Conservation (phyloP, 2,329 filamentous ascomycete genomes). For the Chalara sp. region DNA sequence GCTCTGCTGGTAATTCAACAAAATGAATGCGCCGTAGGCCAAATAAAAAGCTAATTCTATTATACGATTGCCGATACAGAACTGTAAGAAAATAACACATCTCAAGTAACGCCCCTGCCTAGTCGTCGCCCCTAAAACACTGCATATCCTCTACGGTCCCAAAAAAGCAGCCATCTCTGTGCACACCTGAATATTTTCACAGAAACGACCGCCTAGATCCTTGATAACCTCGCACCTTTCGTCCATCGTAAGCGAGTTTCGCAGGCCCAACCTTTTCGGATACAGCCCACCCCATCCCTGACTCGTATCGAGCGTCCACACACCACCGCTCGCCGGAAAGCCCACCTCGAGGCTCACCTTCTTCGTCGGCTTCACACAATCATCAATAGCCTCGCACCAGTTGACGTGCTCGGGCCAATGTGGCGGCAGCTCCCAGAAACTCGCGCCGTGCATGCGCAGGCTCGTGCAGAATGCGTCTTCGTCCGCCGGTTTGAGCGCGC, state of each 20-base stretch:
- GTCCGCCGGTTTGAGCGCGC: not conserved
- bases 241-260: not conserved
- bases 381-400: not conserved
- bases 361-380: not conserved
- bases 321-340: not conserved
- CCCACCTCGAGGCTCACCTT: not conserved
- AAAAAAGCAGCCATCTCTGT: not conserved
- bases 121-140: too few species aligned
- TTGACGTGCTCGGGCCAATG: not conserved
- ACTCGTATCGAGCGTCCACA: not conserved
- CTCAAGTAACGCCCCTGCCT: too few species aligned
- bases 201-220: not conserved
- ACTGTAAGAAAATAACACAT: too few species aligned
- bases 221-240: not conserved
- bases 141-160: not conserved
- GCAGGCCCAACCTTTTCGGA: not conserved
- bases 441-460: not conserved
- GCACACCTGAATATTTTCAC: not conserved
- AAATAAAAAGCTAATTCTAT: too few species aligned
- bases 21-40: too few species aligned
- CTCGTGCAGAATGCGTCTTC: not conserved
- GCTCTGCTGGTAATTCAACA: too few species aligned
- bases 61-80: too few species aligned
- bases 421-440: not conserved
- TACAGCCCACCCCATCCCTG: not conserved